Conservation (phyloP, 2,329 filamentous ascomycete genomes). For the Lithohypha guttulata region DNA sequence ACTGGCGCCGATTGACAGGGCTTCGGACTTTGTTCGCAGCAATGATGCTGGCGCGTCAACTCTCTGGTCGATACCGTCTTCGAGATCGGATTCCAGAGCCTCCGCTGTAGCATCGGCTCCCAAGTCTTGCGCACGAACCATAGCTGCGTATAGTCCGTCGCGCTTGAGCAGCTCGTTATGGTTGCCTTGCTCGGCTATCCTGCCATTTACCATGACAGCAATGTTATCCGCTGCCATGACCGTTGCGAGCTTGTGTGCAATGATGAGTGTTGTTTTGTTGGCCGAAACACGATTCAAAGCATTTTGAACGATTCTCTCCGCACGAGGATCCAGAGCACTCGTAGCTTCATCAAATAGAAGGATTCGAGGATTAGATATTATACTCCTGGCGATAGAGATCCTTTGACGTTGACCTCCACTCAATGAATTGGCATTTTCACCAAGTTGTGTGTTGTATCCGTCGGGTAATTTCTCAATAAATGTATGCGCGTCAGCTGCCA, state of each 20-base stretch:
- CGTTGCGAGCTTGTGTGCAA: slow-evolving; percentile 32
- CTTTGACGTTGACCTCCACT: slow-evolving; percentile 90
- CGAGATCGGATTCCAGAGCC: slow-evolving; percentile 17
- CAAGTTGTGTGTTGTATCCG: slow-evolving; percentile 72
- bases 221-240: slow-evolving; percentile 31
- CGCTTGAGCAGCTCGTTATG: slow-evolving; percentile 30
- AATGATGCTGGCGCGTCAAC: slow-evolving; percentile 23
- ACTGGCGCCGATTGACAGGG: background rate
- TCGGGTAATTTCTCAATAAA: slow-evolving; percentile 65
- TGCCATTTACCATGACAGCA: slow-evolving; percentile 34
- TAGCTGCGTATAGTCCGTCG: slow-evolving; percentile 30
- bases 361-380: slow-evolving; percentile 70
- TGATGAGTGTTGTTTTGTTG: slow-evolving; percentile 29
- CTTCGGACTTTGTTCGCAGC: slow-evolving; percentile 11
- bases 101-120: slow-evolving; percentile 18
- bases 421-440: slow-evolving; percentile 68
- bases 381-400: slow-evolving; percentile 68
- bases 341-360: slow-evolving; percentile 79
- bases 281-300: slow-evolving; percentile 63
- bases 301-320: slow-evolving; percentile 72
- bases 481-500: slow-evolving; percentile 54
- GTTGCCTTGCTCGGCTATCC: slow-evolving; percentile 35
- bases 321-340: slow-evolving; percentile 69
- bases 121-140: slow-evolving; percentile 39
- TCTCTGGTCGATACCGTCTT: slow-evolving; percentile 7